phyloP scores from a whole-genome alignment of 331 rosid genomes.

The Arachis monticola region DNA sequence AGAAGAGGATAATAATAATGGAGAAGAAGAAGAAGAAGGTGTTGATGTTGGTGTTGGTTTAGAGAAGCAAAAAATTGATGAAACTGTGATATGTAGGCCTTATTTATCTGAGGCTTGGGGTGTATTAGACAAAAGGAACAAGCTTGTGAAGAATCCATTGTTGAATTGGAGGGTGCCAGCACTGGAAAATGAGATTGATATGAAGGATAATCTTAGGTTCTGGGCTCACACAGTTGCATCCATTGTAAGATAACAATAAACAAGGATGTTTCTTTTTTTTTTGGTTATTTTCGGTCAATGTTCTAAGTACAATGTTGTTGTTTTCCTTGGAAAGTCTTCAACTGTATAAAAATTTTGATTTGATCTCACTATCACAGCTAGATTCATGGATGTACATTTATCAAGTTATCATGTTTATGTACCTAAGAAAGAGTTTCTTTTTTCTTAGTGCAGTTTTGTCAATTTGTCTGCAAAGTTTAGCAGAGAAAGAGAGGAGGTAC shows the following conservation, averaged over 20 bases:
- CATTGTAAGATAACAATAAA: slow-evolving; percentile 53
- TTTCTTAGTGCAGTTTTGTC: slow-evolving; percentile 8
- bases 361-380: neutral
- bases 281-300: neutral
- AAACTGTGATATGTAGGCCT: slow-evolving; percentile 64
- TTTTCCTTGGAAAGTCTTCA: neutral
- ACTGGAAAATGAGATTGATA: slow-evolving; percentile 53
- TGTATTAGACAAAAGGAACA: slow-evolving; percentile 44
- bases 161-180: slow-evolving; percentile 61
- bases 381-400: slow-evolving; percentile 21
- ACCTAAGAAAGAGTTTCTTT: neutral
- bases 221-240: slow-evolving; percentile 89
- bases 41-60: slow-evolving; percentile 1
- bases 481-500: slow-evolving; percentile 6
- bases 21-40: slow-evolving; percentile 15
- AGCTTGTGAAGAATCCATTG: slow-evolving; percentile 41
- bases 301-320: slow-evolving; percentile 29
- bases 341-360: slow-evolving; percentile 15
- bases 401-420: neutral
- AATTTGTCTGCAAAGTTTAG: slow-evolving; percentile 20
- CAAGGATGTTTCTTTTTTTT: neutral
- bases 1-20: neutral
- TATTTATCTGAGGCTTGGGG: slow-evolving; percentile 85
- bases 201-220: slow-evolving; percentile 67
- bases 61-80: slow-evolving; percentile 26